Evolutionary conservation across 441 rosid species (phyloP).

Genomic region (Pelargonium myrrhifolium): DNA sequence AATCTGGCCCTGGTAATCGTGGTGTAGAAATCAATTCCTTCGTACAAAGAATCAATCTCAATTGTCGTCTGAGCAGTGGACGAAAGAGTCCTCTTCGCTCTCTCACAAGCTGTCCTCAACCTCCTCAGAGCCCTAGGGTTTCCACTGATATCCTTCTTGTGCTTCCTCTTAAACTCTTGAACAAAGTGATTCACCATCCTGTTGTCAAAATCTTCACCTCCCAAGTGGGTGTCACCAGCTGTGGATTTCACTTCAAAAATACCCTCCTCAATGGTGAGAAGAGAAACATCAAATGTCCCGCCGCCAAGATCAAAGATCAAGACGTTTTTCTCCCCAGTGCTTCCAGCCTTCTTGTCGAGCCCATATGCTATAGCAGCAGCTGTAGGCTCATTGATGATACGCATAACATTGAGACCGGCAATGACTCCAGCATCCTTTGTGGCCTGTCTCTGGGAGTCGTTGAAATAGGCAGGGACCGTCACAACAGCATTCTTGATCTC

Average conservation of each 20-base stretch:
- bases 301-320: conserved; percentile 32
- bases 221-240: conserved; percentile 67
- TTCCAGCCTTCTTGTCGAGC: too few species aligned
- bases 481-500: conserved; percentile 40
- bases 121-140: conserved; percentile 62
- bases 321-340: too few species aligned
- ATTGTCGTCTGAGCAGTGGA: conserved; percentile 43
- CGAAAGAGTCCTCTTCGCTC: conserved; percentile 48
- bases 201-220: conserved; percentile 68
- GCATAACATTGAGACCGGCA: conserved; percentile 31
- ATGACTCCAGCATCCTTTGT: too few species aligned
- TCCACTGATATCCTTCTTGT: conserved; percentile 65
- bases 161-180: conserved; percentile 65
- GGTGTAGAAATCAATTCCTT: too few species aligned
- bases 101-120: conserved; percentile 51
- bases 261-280: conserved; percentile 65
- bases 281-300: conserved; percentile 72
- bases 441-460: too few species aligned
- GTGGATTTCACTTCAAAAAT: conserved; percentile 65
- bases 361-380: too few species aligned
- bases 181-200: conserved; percentile 62
- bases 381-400: too few species aligned
- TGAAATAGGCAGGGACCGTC: too few species aligned
- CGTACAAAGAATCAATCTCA: too few species aligned
- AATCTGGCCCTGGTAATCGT: conserved; percentile 22